Evolutionary conservation across 1,284 basidiomycete species (phyloP), one percentile per base, ranked within the genome.

Genomic region (Rhodotorula mucilaginosa): DNA sequence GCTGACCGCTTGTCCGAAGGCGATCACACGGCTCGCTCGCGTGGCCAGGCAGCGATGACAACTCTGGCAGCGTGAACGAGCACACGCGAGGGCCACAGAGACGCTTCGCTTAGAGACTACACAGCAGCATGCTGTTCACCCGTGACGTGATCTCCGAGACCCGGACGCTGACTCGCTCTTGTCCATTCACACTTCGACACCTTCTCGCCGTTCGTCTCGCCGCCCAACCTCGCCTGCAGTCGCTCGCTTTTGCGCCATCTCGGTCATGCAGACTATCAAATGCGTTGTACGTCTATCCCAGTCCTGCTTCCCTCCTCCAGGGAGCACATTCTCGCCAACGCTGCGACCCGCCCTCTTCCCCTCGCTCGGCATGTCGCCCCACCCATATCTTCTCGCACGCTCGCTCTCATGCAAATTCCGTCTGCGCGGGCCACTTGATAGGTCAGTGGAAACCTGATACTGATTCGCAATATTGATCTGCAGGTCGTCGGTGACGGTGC

Each of bases 401-500:
- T 60, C 34, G n/a, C 23, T 18, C n/a, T 34, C 26, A 34, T 29
- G 26, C 51, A 34, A 52, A 52, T 6, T 12, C 51, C 23, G 51
- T 23, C 51, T 52, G 8, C 39, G 8, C 7, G 39, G 39, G 15
- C 4, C 23, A n/a, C 5, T 21, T 19, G 21, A 52, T 5, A 21
- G 21, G 16, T 31, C 46, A 2, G 19, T 10, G 26, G 26, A 23
- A 31, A 29, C 52, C 3, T 6, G 4, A 1, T 2, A 13, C 2
- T 23, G 15, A 47, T 21, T 51, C 3, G 18, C 16, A 39, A 21
- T 3, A 5, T 47, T 47, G 16, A 19, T 15, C 21, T 13, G 12
- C 64, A 77, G 75, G 95, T 98, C 76, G 96, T 99, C 76, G 96
- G 96, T 82, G 96, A 99, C 86, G 97, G 96, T 90, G 96, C 97